Evolutionary conservation across 1,284 basidiomycete species (phyloP).

Genomic region (Xanthoconium separans): DNA sequence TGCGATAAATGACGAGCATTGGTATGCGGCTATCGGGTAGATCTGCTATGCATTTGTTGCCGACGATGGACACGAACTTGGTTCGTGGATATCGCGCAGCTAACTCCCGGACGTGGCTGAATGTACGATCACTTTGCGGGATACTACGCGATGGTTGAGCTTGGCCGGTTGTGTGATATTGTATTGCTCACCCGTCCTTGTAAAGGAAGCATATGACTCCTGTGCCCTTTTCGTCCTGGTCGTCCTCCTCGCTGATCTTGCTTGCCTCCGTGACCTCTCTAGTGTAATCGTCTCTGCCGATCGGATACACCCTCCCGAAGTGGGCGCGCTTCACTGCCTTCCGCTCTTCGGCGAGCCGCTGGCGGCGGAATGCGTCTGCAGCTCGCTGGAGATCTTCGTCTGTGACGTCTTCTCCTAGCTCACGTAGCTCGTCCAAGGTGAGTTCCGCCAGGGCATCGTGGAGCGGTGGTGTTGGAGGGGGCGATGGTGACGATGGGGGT

Average conservation of each 20-base stretch:
- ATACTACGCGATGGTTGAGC: slow-evolving; percentile 47
- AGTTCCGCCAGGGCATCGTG: slow-evolving; percentile 68
- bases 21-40: slow-evolving; percentile 91
- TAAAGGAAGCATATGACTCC: slow-evolving; percentile 89
- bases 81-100: slow-evolving; percentile 85
- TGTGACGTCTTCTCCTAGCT: slow-evolving; percentile 63
- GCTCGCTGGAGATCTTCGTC: slow-evolving; percentile 81
- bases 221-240: slow-evolving; percentile 68
- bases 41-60: slow-evolving; percentile 94
- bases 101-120: slow-evolving; percentile 69
- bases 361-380: slow-evolving; percentile 67
- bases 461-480: slow-evolving; percentile 64
- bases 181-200: slow-evolving; percentile 72
- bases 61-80: slow-evolving; percentile 96
- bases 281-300: slow-evolving; percentile 92
- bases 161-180: background rate
- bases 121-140: slow-evolving; percentile 75
- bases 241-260: slow-evolving; percentile 64
- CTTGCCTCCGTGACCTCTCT: slow-evolving; percentile 94
- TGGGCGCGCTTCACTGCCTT: slow-evolving; percentile 62
- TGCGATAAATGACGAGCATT: slow-evolving; percentile 90
- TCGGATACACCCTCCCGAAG: slow-evolving; percentile 88
- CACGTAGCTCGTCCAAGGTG: slow-evolving; percentile 63
- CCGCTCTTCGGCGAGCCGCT: slow-evolving; percentile 68
- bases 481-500: slow-evolving; percentile 71